These are phyloP conservation scores for Cercospora sesami DNA, from an alignment of 2,329 filamentous ascomycete genomes.

Conservation along the genomic window DNA sequence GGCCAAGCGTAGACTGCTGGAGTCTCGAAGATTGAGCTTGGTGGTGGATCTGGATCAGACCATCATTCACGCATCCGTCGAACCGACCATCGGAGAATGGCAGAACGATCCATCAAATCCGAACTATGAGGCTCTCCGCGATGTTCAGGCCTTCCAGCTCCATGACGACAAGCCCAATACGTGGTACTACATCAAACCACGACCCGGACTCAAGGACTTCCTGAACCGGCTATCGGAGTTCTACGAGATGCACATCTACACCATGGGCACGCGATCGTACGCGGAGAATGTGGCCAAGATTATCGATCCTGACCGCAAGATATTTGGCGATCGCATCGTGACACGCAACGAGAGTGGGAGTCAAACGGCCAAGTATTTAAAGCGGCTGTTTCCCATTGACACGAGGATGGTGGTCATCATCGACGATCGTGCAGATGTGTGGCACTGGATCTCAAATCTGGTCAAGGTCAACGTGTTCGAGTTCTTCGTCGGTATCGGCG, in stretches of 20 bases:
- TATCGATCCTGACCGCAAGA: constrained; percentile 82
- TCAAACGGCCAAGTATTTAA: constrained; percentile 84
- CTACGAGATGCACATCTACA: constrained; percentile 97
- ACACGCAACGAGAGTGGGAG: constrained; percentile 97
- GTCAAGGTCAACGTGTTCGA: constrained; percentile 95
- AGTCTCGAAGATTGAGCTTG: constrained; percentile 79
- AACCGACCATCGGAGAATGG: constrained; percentile 95
- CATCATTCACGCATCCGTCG: constrained; percentile 96
- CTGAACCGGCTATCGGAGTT: constrained; percentile 72
- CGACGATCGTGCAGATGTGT: constrained; percentile 93
- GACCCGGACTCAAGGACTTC: constrained; percentile 80
- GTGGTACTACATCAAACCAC: constrained; percentile 98
- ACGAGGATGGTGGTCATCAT: constrained; percentile 99
- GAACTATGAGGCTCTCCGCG: constrained; percentile 86
- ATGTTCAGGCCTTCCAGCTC: constrained; percentile 85
- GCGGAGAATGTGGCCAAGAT: constrained; percentile 88
- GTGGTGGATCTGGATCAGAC: constrained; percentile 98
- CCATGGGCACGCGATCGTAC: constrained; percentile 98
- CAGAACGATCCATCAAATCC: constrained; percentile 83
- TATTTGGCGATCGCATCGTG: constrained; percentile 92
- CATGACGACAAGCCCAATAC: constrained; percentile 82
- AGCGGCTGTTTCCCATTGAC: constrained; percentile 90
- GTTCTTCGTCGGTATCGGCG: constrained; percentile 96
- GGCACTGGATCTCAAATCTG: constrained; percentile 88
- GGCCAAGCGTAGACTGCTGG: constrained; percentile 77